Evolutionary conservation across 805 yeast species (phyloP).

Genomic region (Kurtzmaniella cleridarum): DNA sequence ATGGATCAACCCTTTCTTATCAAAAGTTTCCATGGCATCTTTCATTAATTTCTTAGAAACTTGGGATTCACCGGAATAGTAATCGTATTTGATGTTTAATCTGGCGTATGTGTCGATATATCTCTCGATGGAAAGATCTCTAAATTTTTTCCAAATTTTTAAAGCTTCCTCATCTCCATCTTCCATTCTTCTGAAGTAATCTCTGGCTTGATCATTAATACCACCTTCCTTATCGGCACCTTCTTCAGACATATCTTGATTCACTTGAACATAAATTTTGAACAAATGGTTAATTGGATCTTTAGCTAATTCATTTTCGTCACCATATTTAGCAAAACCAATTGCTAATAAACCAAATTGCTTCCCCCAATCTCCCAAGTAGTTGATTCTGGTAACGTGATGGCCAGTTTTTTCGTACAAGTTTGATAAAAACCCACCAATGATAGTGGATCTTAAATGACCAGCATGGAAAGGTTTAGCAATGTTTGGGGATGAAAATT

Average conservation of each 20-base stretch:
- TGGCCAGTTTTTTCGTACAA: slow-evolving; percentile 88
- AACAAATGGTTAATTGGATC: slow-evolving; percentile 95
- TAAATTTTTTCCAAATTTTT: slow-evolving; percentile 76
- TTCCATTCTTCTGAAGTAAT: slow-evolving; percentile 86
- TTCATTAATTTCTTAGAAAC: slow-evolving; percentile 72
- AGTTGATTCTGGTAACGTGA: slow-evolving; percentile 89
- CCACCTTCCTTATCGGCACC: slow-evolving; percentile 40
- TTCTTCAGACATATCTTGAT: slow-evolving; percentile 67
- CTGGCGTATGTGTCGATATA: slow-evolving; percentile 87
- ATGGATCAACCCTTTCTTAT: slow-evolving; percentile 63
- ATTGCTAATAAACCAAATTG: slow-evolving; percentile 95
- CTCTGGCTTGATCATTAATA: slow-evolving; percentile 81
- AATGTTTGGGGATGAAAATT: slow-evolving; percentile 95
- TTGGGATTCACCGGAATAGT: slow-evolving; percentile 94
- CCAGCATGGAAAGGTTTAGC: slow-evolving; percentile 99
- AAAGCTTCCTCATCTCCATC: slow-evolving; percentile 83
- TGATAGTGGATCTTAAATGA: slow-evolving; percentile 93
- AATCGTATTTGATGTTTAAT: slow-evolving; percentile 82
- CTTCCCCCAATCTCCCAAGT: slow-evolving; percentile 99
- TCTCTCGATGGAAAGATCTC: slow-evolving; percentile 83
- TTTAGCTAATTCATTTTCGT: slow-evolving; percentile 57
- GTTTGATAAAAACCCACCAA: slow-evolving; percentile 92
- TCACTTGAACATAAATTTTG: slow-evolving; percentile 86
- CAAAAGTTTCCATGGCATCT: slow-evolving; percentile 55
- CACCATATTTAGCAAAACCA: slow-evolving; percentile 84